phyloP scores from a whole-genome alignment of 148 eudicot species.

The Nepenthes mirabilis region DNA sequence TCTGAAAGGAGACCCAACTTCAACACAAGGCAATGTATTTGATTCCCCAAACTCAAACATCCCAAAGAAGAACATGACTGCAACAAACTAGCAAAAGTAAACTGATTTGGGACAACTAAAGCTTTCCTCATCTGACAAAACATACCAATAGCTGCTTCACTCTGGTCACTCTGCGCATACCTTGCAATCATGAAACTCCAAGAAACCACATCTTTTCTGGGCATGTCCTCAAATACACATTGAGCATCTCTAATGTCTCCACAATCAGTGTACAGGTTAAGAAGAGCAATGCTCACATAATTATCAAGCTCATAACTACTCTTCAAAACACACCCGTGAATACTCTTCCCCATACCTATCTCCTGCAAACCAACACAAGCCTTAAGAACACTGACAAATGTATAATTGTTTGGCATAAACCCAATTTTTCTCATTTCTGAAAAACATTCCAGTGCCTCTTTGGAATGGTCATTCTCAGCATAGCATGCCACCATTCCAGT shows the following conservation, averaged over 20 bases:
- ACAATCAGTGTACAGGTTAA: slow-evolving; percentile 59
- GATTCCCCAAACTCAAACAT: slow-evolving; percentile 42
- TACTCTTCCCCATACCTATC: slow-evolving; percentile 27
- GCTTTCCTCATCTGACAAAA: slow-evolving; percentile 60
- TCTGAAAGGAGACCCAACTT: slow-evolving; percentile 56
- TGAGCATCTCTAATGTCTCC: slow-evolving; percentile 53
- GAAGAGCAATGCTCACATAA: slow-evolving; percentile 53
- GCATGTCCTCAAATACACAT: slow-evolving; percentile 52
- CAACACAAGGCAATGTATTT: slow-evolving; percentile 38
- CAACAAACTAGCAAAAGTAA: slow-evolving; percentile 66
- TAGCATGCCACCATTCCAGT: slow-evolving; percentile 76
- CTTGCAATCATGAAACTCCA: slow-evolving; percentile 89
- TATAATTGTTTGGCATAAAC: slow-evolving; percentile 58
- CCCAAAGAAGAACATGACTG: slow-evolving; percentile 56
- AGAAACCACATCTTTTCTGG: slow-evolving; percentile 48
- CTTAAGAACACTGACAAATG: slow-evolving; percentile 62
- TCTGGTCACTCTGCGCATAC: slow-evolving; percentile 56
- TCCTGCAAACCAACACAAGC: slow-evolving; percentile 61
- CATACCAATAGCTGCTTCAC: slow-evolving; percentile 44
- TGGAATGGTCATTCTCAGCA: slow-evolving; percentile 45
- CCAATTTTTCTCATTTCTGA: slow-evolving; percentile 50
- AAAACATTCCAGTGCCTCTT: slow-evolving; percentile 35
- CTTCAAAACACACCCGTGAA: slow-evolving; percentile 55
- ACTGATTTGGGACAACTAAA: slow-evolving; percentile 53
- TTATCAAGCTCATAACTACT: slow-evolving; percentile 46